Evolutionary conservation across 2,329 filamentous ascomycete genomes (phyloP), one percentile per base, ranked within the genome.

Genomic region (Acarospora socialis): DNA sequence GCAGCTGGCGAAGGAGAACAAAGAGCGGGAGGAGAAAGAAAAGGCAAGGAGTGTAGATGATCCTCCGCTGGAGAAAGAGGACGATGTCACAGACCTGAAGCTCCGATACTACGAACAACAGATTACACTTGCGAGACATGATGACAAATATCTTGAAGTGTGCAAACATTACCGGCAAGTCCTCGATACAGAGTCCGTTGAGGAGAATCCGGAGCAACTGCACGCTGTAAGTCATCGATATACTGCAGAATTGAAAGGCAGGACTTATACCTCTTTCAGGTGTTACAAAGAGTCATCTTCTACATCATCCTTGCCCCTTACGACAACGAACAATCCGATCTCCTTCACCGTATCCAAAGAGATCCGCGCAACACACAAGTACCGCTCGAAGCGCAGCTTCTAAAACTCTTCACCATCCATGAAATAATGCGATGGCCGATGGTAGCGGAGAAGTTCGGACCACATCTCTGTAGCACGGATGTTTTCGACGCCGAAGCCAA

Each of bases 101-200:
- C 69, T 98, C 46, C 75, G 73, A 43, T 98, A 84, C 63, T 98
- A 94, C 60, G 86, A 94, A 61, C 90, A 95, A 56, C 90, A 98
- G 61, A 92, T 98, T 50, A 79, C 75, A 28, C 66, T 98, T 32
- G 82, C 90, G 35, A 95, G 94, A 68, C 86, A 98, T 49, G 90
- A 98, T 43, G 75, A 84, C 63, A 94, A 93, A 59, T 98, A 98
- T 51, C 73, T 98, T 20, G 87, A 95, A 42, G 87, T 78, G 20
- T 98, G 90, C 75, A 98, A 98, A 62, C 76, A 98, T 61, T 98
- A 95, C 64, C 72, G 90, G 54, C 86, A 95, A 54, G 87, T 98
- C 4, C 62, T 98, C 39, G 87, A 98, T 53, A 98, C 92, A 0
- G 84, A 93, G 55, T 82, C 86, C 3, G 84, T 98, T 4, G 83